Evolutionary conservation across 768 basidiomycete genomes (phyloP).

Genomic region (Lactifluus pinguis): DNA sequence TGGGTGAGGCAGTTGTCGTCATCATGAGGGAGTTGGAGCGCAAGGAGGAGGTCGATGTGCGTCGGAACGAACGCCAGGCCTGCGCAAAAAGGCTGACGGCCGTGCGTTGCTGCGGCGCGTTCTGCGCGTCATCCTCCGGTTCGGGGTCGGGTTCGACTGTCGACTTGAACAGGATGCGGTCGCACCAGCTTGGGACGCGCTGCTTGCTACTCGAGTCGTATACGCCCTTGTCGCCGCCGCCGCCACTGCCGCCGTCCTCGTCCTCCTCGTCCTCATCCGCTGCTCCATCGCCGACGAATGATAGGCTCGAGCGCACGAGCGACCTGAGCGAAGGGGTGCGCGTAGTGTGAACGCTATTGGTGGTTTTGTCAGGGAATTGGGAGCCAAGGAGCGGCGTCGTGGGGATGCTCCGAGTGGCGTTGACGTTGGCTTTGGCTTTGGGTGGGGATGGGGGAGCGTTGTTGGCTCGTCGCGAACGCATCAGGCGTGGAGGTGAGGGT

Average conservation of each 20-base stretch:
- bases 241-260: no score
- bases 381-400: slow-evolving; percentile 12
- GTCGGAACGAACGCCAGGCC: slow-evolving; percentile 20
- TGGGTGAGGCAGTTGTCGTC: neutral
- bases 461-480: slow-evolving; percentile 3
- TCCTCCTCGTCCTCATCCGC: slow-evolving; percentile 27
- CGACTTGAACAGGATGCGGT: slow-evolving; percentile 76
- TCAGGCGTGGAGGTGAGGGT: neutral
- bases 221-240: slow-evolving; percentile 45
- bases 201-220: slow-evolving; percentile 78
- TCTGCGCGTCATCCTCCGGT: slow-evolving; percentile 31
- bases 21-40: neutral
- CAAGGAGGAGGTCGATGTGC: slow-evolving; percentile 6
- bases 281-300: slow-evolving; percentile 27
- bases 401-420: neutral
- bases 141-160: slow-evolving; percentile 45
- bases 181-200: slow-evolving; percentile 85
- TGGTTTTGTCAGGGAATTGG: neutral
- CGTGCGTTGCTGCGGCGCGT: slow-evolving; percentile 24
- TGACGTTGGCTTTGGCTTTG: neutral
- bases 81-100: slow-evolving; percentile 17
- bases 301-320: slow-evolving; percentile 5
- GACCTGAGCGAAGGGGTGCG: neutral
- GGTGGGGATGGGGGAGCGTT: neutral
- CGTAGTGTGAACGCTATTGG: neutral